Evolutionary conservation across 2,329 filamentous ascomycete species (phyloP).

Genomic region (Pyrenophora seminiperda): DNA sequence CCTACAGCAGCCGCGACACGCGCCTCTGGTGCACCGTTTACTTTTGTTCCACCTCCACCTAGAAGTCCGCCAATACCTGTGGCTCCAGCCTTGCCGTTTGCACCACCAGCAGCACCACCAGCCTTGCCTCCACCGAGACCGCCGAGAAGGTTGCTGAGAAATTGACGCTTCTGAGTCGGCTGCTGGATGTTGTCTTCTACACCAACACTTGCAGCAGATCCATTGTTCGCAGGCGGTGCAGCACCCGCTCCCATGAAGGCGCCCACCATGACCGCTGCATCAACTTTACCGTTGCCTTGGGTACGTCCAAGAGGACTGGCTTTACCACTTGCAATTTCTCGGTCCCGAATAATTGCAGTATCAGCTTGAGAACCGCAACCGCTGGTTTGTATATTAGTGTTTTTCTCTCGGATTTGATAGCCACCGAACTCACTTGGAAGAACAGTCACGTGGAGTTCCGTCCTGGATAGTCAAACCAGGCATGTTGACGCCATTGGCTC

Average conservation of each 20-base stretch:
- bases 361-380: constrained; percentile 69
- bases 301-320: constrained; percentile 67
- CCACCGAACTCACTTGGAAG: constrained; percentile 46
- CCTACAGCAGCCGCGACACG: constrained; percentile 62
- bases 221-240: constrained; percentile 39
- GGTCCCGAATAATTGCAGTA: constrained; percentile 69
- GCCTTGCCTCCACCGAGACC: constrained; percentile 26
- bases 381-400: constrained; percentile 27
- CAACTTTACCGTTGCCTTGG: constrained; percentile 64
- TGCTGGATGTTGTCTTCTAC: constrained; percentile 42
- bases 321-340: constrained; percentile 61
- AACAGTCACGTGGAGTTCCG: constrained; percentile 71
- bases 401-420: not conserved
- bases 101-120: constrained; percentile 28
- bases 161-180: constrained; percentile 35
- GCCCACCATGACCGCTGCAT: constrained; percentile 62
- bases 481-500: constrained; percentile 67
- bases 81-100: constrained; percentile 30
- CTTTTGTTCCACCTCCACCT: constrained; percentile 55
- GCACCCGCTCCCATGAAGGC: constrained; percentile 60
- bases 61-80: constrained; percentile 40
- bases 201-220: constrained; percentile 37
- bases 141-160: constrained; percentile 42
- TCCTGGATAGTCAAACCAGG: constrained; percentile 66
- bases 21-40: constrained; percentile 56